These are phyloP conservation scores for Candida anutae DNA, from an alignment of 1,139 yeast species.

Conservation along the genomic window DNA sequence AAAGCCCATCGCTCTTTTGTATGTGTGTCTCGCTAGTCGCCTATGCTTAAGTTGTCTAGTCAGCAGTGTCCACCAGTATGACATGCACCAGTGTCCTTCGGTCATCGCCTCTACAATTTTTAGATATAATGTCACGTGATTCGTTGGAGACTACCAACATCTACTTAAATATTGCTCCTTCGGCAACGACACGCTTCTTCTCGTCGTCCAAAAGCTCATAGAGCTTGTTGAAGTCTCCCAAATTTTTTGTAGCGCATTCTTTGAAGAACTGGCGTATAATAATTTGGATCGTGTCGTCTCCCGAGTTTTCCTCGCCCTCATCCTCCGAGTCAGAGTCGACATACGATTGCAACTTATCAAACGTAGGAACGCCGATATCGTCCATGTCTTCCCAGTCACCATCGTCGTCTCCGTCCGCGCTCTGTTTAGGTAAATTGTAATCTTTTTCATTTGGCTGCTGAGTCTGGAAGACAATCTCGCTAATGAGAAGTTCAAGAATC, in stretches of 20 bases:
- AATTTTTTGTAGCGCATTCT: conserved; percentile 48
- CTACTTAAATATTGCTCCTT: conserved; percentile 31
- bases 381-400: conserved; percentile 82
- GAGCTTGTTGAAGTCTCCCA: conserved; percentile 46
- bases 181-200: conserved; percentile 51
- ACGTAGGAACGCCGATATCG: conserved; percentile 52
- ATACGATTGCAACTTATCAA: conserved; percentile 48
- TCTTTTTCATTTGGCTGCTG: conserved; percentile 38
- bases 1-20: conserved; percentile 10
- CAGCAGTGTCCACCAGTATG: no score
- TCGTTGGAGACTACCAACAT: neutral
- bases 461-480: conserved; percentile 60
- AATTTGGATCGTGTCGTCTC: conserved; percentile 35
- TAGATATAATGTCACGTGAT: neutral
- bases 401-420: conserved; percentile 36
- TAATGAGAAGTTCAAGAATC: conserved; percentile 60
- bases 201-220: conserved; percentile 46
- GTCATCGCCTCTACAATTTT: no score
- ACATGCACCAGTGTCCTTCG: no score
- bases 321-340: conserved; percentile 41
- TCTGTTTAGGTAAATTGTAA: conserved; percentile 22
- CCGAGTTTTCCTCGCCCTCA: conserved; percentile 23
- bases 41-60: no score
- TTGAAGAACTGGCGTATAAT: conserved; percentile 56
- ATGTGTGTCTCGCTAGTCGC: no score